A percentile compares a stretch with the other conserved stretches of the same genome.
Conservation (phyloP, 176 grass and related monocot genomes). For the Carex kokanica region DNA sequence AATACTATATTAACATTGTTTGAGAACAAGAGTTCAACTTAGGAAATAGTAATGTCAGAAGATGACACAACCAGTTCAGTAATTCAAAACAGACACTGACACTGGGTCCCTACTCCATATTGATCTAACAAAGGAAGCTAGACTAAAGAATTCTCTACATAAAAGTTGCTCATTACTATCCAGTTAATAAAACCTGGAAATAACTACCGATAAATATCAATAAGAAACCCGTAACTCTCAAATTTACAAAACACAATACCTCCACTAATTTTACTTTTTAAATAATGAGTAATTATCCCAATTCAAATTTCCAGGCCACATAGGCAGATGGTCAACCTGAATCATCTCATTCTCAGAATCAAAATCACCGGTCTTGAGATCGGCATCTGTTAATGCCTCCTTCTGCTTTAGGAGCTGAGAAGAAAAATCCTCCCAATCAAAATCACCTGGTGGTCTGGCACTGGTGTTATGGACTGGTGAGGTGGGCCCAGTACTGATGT, state of each 20-base stretch:
- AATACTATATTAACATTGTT: neutral
- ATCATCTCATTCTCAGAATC: slow-evolving; percentile 1
- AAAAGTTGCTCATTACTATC: neutral
- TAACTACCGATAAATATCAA: neutral
- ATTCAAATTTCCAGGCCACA: slow-evolving; percentile 20
- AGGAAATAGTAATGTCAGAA: neutral
- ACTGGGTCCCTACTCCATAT: neutral
- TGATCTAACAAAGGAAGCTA: too few relatives aligned
- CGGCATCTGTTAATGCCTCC: neutral
- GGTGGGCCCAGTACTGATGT: neutral
- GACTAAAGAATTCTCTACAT: neutral
- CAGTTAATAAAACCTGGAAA: neutral
- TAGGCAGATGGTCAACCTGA: neutral
- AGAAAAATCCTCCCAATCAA: neutral
- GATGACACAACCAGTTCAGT: neutral
- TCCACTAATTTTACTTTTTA: neutral
- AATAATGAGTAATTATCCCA: neutral
- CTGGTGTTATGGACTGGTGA: neutral
- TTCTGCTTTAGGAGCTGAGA: neutral
- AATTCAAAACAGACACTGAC: neutral
- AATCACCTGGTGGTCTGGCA: neutral
- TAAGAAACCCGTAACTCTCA: neutral
- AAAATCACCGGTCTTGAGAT: neutral
- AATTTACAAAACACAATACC: neutral
- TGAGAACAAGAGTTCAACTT: neutral